Evolutionary conservation across 352 stramenopile genomes (phyloP).

Genomic region (Globisporangium abappressorium): DNA sequence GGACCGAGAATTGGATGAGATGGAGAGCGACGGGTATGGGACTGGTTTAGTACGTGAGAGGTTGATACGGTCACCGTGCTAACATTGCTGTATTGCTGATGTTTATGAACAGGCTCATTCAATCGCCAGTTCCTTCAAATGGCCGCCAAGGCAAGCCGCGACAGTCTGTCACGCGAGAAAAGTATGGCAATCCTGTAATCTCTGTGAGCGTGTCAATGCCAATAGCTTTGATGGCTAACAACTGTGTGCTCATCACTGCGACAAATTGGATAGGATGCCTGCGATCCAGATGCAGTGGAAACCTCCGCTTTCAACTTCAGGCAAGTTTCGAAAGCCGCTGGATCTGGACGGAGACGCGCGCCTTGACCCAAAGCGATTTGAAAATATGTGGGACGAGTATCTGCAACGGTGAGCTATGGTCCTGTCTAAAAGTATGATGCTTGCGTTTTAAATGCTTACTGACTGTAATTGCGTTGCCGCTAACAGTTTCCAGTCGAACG

Average conservation of each 20-base stretch:
- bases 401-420: conserved; percentile 44
- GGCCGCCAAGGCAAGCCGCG: conserved; percentile 13
- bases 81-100: neutral
- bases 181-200: conserved; percentile 20
- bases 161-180: conserved; percentile 26
- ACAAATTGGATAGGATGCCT: conserved; percentile 37
- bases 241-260: neutral
- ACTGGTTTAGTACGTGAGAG: too few species aligned
- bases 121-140: neutral
- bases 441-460: neutral
- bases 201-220: neutral
- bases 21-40: conserved; percentile 17
- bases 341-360: conserved; percentile 40
- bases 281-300: conserved; percentile 70
- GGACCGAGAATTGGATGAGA: conserved; percentile 17
- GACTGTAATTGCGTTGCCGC: neutral
- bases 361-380: conserved; percentile 65
- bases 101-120: conserved; percentile 11
- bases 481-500: conserved; percentile 30
- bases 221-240: neutral
- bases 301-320: conserved; percentile 19
- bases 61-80: neutral
- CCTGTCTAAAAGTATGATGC: neutral
- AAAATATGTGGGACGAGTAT: conserved; percentile 80
- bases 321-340: conserved; percentile 21